Evolutionary conservation across 306 rosid genomes (phyloP).

Genomic region (Cucumis cinereus): DNA sequence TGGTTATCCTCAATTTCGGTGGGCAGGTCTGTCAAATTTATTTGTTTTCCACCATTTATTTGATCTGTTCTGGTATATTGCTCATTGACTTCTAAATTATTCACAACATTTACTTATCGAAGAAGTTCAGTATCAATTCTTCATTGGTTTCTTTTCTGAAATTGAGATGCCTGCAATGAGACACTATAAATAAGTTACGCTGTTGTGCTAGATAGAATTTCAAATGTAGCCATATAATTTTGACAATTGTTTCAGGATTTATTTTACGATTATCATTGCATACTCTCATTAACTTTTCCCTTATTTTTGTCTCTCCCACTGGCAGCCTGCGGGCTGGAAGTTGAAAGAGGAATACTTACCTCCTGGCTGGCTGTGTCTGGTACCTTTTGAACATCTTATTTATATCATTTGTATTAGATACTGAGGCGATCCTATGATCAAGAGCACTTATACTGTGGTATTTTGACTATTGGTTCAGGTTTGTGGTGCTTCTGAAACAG

Average conservation of each 20-base stretch:
- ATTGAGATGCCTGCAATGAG: neutral
- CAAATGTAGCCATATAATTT: neutral
- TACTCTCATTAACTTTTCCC: neutral
- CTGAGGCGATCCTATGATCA: conserved; percentile 1
- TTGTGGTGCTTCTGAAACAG: conserved; percentile 81
- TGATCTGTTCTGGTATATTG: neutral
- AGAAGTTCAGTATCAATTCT: neutral
- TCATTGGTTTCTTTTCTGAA: neutral
- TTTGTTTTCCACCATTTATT: neutral
- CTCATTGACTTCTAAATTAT: neutral
- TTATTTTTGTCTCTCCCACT: conserved; percentile 17
- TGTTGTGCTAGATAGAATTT: neutral
- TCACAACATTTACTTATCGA: neutral
- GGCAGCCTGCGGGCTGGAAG: conserved; percentile 93
- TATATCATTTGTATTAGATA: neutral
- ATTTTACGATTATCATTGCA: neutral
- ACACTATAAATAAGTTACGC: neutral
- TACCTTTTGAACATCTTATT: conserved; percentile 20
- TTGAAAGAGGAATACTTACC: conserved; percentile 86
- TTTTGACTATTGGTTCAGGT: conserved; percentile 39
- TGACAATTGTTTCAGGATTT: neutral
- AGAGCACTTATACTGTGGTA: conserved; percentile 7
- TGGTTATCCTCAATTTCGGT: conserved; percentile 89
- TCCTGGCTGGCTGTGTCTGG: conserved; percentile 90
- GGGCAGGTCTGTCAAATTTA: conserved; percentile 58